Evolutionary conservation across 2,329 filamentous ascomycete genomes (phyloP).

Genomic region (Zymoseptoria passerinii): DNA sequence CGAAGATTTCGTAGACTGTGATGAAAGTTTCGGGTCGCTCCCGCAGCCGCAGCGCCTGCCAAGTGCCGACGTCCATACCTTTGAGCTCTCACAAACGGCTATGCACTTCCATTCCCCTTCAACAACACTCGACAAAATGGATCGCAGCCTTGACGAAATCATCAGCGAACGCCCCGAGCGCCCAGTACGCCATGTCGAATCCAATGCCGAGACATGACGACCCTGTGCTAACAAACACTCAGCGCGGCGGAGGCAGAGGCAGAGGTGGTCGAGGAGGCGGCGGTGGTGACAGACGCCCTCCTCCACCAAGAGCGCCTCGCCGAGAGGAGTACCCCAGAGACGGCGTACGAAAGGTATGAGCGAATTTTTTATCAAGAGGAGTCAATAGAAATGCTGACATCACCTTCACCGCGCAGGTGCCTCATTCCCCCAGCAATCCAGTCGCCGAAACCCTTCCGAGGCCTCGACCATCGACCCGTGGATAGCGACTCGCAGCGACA

Average conservation of each 20-base stretch:
- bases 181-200: conserved; percentile 6
- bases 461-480: conserved; percentile 14
- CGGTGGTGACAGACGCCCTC: conserved; percentile 33
- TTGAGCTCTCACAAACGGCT: neutral
- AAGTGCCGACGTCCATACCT: neutral
- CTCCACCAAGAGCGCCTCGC: conserved; percentile 56
- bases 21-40: neutral
- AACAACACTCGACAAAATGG: conserved; percentile 39
- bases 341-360: conserved; percentile 76
- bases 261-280: conserved; percentile 17
- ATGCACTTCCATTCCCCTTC: neutral
- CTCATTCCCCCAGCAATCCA: conserved; percentile 31
- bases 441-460: neutral
- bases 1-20: neutral
- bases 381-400: conserved; percentile 2
- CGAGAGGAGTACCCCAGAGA: conserved; percentile 60
- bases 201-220: neutral
- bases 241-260: conserved; percentile 20
- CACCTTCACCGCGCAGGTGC: conserved; percentile 28
- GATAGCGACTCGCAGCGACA: conserved; percentile 14
- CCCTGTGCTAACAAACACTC: conserved; percentile 5
- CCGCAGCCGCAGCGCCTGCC: no score
- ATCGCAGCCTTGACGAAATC: conserved; percentile 57
- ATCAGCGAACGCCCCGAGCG: conserved; percentile 53
- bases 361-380: neutral